phyloP scores from a whole-genome alignment of 2,329 filamentous ascomycete species.

The Colletotrichum theobromicola region DNA sequence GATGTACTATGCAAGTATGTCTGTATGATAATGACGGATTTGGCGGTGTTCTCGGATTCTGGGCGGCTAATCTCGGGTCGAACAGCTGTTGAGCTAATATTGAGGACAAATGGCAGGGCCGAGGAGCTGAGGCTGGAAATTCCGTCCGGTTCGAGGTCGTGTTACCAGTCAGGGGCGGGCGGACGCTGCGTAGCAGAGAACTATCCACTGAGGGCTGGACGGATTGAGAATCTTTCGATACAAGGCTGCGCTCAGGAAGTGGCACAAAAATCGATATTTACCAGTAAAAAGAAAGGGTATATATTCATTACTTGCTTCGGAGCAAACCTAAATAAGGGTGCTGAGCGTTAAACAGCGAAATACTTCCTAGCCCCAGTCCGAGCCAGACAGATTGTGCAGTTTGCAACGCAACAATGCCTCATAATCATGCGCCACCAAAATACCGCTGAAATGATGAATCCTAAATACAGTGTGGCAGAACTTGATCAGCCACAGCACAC shows the following conservation, averaged over 20 bases:
- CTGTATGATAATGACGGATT: background rate
- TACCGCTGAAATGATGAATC: background rate
- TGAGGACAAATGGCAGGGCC: background rate
- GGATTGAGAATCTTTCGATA: background rate
- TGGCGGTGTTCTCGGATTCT: background rate
- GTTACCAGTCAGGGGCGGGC: background rate
- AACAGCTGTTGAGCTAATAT: background rate
- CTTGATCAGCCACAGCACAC: conserved; percentile 49
- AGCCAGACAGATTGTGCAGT: background rate
- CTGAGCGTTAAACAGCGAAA: background rate
- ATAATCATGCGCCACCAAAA: background rate
- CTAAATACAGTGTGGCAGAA: too few relatives aligned
- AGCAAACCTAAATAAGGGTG: background rate
- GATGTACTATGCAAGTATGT: background rate
- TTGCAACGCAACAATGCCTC: background rate
- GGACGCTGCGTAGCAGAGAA: background rate
- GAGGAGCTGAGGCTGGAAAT: background rate
- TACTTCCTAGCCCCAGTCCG: background rate
- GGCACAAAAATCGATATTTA: background rate
- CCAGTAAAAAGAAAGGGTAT: conserved; percentile 5
- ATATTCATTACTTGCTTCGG: background rate
- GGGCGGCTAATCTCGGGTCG: background rate
- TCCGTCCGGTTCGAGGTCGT: background rate
- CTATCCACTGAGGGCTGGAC: background rate
- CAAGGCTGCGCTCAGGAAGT: background rate